These are phyloP conservation scores for Stagonosporopsis tanaceti DNA, from an alignment of 2,329 filamentous ascomycete species.

Conservation along the genomic window DNA sequence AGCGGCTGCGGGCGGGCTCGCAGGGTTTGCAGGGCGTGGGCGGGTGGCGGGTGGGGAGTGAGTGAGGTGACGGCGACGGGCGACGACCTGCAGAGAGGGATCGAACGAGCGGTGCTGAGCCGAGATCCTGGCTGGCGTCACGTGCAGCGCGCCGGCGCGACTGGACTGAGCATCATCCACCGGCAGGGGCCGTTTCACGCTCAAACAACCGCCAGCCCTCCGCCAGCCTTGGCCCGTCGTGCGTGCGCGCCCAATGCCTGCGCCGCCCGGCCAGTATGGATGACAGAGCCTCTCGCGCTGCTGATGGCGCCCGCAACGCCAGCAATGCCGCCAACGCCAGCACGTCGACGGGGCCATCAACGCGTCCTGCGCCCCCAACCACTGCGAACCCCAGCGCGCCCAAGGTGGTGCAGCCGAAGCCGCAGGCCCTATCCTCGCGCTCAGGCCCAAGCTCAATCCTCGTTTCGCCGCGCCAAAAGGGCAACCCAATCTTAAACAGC, in stretches of 20 bases:
- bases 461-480: conserved; percentile 91
- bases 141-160: conserved; percentile 6
- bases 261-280: conserved; percentile 42
- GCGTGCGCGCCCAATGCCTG: conserved; percentile 27
- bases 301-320: conserved; percentile 24
- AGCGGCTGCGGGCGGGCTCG: conserved; percentile 7
- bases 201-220: conserved; percentile 15
- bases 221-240: conserved; percentile 12
- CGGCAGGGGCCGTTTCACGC: conserved; percentile 15
- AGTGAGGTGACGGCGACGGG: conserved; percentile 19
- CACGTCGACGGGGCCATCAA: conserved; percentile 25
- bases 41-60: conserved; percentile 12
- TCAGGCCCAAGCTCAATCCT: conserved; percentile 78
- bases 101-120: not conserved
- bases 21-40: conserved; percentile 10
- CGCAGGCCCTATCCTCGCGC: conserved; percentile 78
- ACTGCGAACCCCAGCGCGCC: conserved; percentile 26
- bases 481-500: conserved; percentile 87
- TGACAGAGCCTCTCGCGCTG: conserved; percentile 34
- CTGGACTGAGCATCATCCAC: not conserved
- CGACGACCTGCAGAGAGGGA: conserved; percentile 13
- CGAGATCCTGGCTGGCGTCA: not conserved
- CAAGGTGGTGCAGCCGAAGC: conserved; percentile 82
- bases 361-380: conserved; percentile 14
- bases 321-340: conserved; percentile 31